Evolutionary conservation across 345 rosid species (phyloP).

Genomic region (Barbarea vulgaris): DNA sequence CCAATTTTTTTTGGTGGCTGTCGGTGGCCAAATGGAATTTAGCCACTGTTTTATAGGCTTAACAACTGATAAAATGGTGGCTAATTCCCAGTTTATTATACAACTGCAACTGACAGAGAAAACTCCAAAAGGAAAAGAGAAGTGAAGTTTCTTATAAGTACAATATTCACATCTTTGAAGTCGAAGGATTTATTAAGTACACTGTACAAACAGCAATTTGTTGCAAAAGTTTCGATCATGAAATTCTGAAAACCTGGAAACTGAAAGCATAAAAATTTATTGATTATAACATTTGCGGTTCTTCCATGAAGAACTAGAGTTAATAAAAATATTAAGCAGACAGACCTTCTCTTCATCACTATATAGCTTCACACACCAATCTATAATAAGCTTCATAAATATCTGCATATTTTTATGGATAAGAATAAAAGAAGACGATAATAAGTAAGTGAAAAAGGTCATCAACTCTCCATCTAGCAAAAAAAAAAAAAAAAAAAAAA

Average conservation of each 20-base stretch:
- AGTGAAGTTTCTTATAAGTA: constrained; percentile 42
- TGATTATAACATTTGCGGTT: background rate
- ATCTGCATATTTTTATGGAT: constrained; percentile 64
- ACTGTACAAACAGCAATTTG: constrained; percentile 81
- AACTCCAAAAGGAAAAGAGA: background rate
- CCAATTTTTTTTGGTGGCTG: no score
- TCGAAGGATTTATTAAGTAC: constrained; percentile 90
- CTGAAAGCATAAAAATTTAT: constrained; percentile 44
- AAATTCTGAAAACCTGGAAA: constrained; percentile 84
- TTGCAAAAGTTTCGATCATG: constrained; percentile 69
- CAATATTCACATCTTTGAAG: constrained; percentile 85
- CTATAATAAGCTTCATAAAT: constrained; percentile 81
- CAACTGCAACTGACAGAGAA: background rate
- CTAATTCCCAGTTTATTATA: background rate
- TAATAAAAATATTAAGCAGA: background rate
- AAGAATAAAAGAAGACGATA: background rate
- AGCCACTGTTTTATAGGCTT: no score
- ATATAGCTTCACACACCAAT: constrained; percentile 68
- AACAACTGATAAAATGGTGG: no score
- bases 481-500: no score
- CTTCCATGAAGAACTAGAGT: background rate
- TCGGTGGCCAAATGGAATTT: no score
- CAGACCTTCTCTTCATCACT: constrained; percentile 75
- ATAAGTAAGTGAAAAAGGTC: constrained; percentile 10
- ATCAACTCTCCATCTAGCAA: no score